phyloP scores from a whole-genome alignment of 1,284 basidiomycete genomes.

The Prillingera fragicola region DNA sequence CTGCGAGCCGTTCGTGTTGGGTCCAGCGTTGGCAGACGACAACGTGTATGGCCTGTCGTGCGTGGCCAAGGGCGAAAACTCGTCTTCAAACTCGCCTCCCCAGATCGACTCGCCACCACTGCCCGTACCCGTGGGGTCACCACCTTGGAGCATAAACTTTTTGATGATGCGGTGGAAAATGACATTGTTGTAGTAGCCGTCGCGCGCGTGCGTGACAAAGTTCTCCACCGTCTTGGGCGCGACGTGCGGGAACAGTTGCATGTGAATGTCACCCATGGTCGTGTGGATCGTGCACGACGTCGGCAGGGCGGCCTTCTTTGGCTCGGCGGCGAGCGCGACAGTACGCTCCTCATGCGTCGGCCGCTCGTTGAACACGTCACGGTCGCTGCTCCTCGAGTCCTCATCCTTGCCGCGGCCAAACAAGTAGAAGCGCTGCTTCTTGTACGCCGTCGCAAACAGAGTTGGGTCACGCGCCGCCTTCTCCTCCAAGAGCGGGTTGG shows the following conservation, averaged over 20 bases:
- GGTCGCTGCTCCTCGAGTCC: conserved; percentile 80
- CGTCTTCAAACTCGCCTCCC: conserved; percentile 93
- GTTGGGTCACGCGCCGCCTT: conserved; percentile 82
- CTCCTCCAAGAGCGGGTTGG: conserved; percentile 86
- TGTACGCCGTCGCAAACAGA: conserved; percentile 87
- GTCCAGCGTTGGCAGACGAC: conserved; percentile 91
- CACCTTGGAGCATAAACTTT: conserved; percentile 99
- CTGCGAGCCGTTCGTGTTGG: conserved; percentile 80
- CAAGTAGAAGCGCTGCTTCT: conserved; percentile 91
- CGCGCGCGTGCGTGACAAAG: conserved; percentile 88
- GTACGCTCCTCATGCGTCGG: conserved; percentile 94
- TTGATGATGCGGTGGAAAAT: conserved; percentile 97
- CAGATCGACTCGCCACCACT: conserved; percentile 96
- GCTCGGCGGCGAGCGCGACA: conserved; percentile 57
- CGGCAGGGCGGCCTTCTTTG: conserved; percentile 59
- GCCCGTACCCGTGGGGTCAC: conserved; percentile 69
- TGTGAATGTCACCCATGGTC: conserved; percentile 86
- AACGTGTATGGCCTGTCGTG: conserved; percentile 97
- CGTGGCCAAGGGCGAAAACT: conserved; percentile 79
- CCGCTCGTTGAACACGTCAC: conserved; percentile 97
- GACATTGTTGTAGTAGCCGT: conserved; percentile 84
- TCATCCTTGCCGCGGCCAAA: conserved; percentile 90
- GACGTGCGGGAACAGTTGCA: conserved; percentile 83
- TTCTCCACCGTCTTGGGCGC: conserved; percentile 96
- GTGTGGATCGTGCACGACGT: conserved; percentile 72